These are phyloP conservation scores for Aspergillus mulundensis DNA, from an alignment of 495 filamentous ascomycete species.

Conservation along the genomic window DNA sequence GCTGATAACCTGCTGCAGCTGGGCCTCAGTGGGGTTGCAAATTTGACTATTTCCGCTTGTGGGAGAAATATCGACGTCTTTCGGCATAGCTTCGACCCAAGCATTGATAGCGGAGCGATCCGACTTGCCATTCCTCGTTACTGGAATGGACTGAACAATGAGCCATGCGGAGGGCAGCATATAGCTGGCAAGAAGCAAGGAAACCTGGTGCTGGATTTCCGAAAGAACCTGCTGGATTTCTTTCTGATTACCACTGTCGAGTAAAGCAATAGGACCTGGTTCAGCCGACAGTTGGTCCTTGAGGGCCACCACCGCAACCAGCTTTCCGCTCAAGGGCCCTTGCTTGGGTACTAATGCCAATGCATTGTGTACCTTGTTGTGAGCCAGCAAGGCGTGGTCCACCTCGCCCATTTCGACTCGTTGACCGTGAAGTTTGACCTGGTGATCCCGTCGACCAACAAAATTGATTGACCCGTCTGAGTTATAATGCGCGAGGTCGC, in stretches of 20 bases:
- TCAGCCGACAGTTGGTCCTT: background rate
- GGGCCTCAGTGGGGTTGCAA: background rate
- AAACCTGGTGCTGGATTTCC: slow-evolving; percentile 22
- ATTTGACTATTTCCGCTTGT: background rate
- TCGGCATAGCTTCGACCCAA: slow-evolving; percentile 33
- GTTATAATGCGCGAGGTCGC: background rate
- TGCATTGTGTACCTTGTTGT: background rate
- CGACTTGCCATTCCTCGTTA: slow-evolving; percentile 50
- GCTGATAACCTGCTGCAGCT: background rate
- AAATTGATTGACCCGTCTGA: background rate
- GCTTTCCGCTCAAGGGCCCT: background rate
- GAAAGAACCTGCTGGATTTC: background rate
- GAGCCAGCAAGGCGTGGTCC: background rate
- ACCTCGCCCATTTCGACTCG: background rate
- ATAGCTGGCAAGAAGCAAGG: slow-evolving; percentile 40
- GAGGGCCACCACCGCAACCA: background rate
- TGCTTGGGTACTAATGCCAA: background rate
- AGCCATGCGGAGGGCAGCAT: slow-evolving; percentile 56
- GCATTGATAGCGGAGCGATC: slow-evolving; percentile 40
- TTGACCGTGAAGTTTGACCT: slow-evolving; percentile 1
- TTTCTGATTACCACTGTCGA: no score
- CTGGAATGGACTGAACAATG: slow-evolving; percentile 45
- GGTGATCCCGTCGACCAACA: background rate
- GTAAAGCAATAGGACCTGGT: background rate
- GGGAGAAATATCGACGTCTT: slow-evolving; percentile 3